phyloP scores from a whole-genome alignment of 352 stramenopile species.

The Phytophthora hibernalis region DNA sequence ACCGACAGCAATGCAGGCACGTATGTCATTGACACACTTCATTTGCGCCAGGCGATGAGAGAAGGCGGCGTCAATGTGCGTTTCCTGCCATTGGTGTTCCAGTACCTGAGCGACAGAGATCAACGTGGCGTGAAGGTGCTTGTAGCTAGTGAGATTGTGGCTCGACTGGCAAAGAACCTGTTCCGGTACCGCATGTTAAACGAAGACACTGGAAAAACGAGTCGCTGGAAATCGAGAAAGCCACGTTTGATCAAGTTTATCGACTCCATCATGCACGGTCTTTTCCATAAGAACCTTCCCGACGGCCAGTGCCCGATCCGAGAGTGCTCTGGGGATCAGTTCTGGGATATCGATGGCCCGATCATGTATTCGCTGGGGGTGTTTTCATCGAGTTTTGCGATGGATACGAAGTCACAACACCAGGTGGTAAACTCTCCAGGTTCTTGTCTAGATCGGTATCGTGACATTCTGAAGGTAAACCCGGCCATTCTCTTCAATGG shows the following conservation, averaged over 20 bases:
- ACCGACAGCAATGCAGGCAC: conserved; percentile 41
- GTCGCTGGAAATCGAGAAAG: conserved; percentile 66
- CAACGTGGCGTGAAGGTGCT: conserved; percentile 66
- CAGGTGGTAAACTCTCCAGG: conserved; percentile 14
- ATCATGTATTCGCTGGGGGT: conserved; percentile 70
- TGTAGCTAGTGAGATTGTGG: conserved; percentile 74
- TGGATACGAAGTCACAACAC: conserved; percentile 41
- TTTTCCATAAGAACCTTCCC: conserved; percentile 61
- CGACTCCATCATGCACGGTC: conserved; percentile 70
- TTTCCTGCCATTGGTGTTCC: conserved; percentile 77
- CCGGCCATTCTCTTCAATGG: conserved; percentile 66
- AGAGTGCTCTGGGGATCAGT: conserved; percentile 66
- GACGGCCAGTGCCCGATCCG: conserved; percentile 29
- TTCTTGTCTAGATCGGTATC: conserved; percentile 52
- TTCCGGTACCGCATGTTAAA: conserved; percentile 72
- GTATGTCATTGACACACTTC: conserved; percentile 75
- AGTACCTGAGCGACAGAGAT: conserved; percentile 38
- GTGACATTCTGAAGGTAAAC: conserved; percentile 56
- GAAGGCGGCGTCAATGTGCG: conserved; percentile 71
- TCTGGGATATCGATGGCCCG: conserved; percentile 76
- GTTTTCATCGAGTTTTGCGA: conserved; percentile 62
- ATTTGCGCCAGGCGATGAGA: conserved; percentile 68
- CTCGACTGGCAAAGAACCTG: conserved; percentile 75
- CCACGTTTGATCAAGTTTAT: conserved; percentile 67
- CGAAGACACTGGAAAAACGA: conserved; percentile 49